Percentiles rank a stretch among this genome's conserved stretches.
phyloP scores from a whole-genome alignment of 2,329 filamentous ascomycete genomes.

The Aureobasidium sp. region DNA sequence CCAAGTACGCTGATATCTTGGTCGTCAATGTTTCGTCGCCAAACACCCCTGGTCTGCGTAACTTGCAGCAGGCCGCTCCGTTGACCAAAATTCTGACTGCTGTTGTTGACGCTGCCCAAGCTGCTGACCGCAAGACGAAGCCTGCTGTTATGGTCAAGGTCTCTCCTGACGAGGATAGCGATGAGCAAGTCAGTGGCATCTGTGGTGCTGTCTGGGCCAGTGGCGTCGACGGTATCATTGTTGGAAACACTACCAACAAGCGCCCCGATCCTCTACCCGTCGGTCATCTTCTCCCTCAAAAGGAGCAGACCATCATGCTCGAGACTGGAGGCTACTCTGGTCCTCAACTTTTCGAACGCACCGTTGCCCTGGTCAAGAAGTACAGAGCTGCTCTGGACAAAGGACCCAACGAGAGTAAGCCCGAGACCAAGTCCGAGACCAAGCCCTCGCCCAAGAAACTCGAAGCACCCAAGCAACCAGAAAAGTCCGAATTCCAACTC shows the following conservation, averaged over 20 bases:
- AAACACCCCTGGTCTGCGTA: constrained; percentile 85
- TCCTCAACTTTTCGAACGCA: constrained; percentile 77
- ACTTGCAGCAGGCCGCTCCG: constrained; percentile 76
- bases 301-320: constrained; percentile 59
- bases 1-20: constrained; percentile 85
- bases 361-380: constrained; percentile 65
- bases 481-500: constrained; percentile 8
- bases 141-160: constrained; percentile 96
- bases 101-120: constrained; percentile 70
- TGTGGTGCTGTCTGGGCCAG: constrained; percentile 74
- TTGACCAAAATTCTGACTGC: constrained; percentile 71
- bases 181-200: constrained; percentile 78
- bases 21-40: constrained; percentile 97
- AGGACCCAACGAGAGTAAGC: constrained; percentile 26
- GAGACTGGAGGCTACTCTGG: constrained; percentile 88
- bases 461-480: background rate
- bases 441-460: background rate
- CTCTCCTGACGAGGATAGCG: constrained; percentile 85
- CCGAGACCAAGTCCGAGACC: background rate
- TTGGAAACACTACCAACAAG: constrained; percentile 92
- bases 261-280: constrained; percentile 62
- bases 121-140: constrained; percentile 59
- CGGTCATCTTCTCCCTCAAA: constrained; percentile 53
- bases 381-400: constrained; percentile 54
- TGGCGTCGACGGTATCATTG: constrained; percentile 90